phyloP scores from a whole-genome alignment of 805 yeast species.

The Komagataella pastoris region DNA sequence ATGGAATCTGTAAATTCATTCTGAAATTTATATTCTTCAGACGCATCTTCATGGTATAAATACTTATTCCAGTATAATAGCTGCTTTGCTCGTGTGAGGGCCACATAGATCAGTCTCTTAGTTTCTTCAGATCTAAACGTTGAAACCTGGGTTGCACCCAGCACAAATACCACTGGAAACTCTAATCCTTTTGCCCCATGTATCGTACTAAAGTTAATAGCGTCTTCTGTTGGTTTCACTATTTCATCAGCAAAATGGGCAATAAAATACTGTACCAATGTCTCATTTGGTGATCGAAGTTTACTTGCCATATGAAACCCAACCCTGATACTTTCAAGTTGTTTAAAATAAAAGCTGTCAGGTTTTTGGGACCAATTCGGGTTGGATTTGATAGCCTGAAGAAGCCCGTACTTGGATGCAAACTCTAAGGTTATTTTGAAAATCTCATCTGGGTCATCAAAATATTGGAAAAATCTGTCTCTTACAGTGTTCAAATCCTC shows the following conservation, averaged over 20 bases:
- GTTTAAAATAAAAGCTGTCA: background rate
- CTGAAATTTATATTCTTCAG: background rate
- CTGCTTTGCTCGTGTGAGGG: constrained; percentile 46
- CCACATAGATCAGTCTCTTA: constrained; percentile 45
- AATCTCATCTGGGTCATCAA: background rate
- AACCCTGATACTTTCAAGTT: background rate
- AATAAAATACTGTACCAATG: constrained; percentile 25
- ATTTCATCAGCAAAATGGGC: constrained; percentile 24
- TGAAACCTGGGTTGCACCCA: constrained; percentile 9
- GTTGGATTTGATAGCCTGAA: background rate
- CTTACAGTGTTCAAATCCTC: background rate
- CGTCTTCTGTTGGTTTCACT: background rate
- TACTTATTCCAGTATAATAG: constrained; percentile 24
- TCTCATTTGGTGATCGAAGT: constrained; percentile 10
- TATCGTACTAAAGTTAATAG: constrained; percentile 49
- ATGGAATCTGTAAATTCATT: background rate
- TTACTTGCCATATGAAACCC: constrained; percentile 4
- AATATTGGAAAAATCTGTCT: background rate
- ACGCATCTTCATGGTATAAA: background rate
- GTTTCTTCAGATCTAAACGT: constrained; percentile 14
- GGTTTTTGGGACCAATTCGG: background rate
- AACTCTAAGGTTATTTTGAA: background rate
- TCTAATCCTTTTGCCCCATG: constrained; percentile 70
- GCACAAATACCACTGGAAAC: constrained; percentile 52
- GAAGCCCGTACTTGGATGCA: background rate